Evolutionary conservation across 2,329 filamentous ascomycete genomes (phyloP).

Genomic region (Chalara sp.): DNA sequence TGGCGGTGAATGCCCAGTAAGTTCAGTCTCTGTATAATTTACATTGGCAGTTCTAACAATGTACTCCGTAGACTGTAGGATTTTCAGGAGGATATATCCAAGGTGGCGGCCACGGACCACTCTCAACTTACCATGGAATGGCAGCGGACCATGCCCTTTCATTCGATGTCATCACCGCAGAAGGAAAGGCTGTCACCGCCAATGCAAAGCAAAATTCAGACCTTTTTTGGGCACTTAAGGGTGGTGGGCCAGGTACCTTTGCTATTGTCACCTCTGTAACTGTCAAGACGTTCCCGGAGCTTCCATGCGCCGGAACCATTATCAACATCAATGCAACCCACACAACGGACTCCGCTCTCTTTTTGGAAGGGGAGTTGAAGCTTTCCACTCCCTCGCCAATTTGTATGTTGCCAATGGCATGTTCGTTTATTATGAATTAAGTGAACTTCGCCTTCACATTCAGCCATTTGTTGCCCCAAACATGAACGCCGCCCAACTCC

Average conservation of each 20-base stretch:
- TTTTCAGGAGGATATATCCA: slow-evolving; percentile 53
- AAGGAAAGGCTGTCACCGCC: slow-evolving; percentile 41
- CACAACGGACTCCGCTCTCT: slow-evolving; percentile 37
- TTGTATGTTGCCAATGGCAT: slow-evolving; percentile 42
- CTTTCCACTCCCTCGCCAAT: slow-evolving; percentile 38
- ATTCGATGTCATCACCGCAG: slow-evolving; percentile 47
- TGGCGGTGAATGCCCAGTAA: too few relatives aligned
- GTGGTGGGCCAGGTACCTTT: slow-evolving; percentile 53
- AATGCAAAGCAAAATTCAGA: slow-evolving; percentile 42
- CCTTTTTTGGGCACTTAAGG: slow-evolving; percentile 57
- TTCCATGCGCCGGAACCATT: slow-evolving; percentile 35
- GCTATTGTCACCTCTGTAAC: slow-evolving; percentile 50
- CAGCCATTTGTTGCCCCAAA: slow-evolving; percentile 40
- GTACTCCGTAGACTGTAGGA: slow-evolving; percentile 50
- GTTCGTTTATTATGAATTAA: slow-evolving; percentile 42
- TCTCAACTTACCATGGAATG: slow-evolving; percentile 49
- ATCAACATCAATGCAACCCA: slow-evolving; percentile 33
- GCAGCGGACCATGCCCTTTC: slow-evolving; percentile 52
- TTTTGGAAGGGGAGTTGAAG: slow-evolving; percentile 35
- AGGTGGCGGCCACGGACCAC: slow-evolving; percentile 50
- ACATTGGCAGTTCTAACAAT: slow-evolving; percentile 39
- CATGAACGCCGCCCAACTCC: slow-evolving; percentile 35
- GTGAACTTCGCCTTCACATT: slow-evolving; percentile 39
- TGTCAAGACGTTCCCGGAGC: slow-evolving; percentile 40
- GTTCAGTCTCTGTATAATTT: too few relatives aligned